Evolutionary conservation across 2,329 filamentous ascomycete genomes (phyloP), one percentile per base, ranked within the genome.

Genomic region (Simplicillium aogashimaense): DNA sequence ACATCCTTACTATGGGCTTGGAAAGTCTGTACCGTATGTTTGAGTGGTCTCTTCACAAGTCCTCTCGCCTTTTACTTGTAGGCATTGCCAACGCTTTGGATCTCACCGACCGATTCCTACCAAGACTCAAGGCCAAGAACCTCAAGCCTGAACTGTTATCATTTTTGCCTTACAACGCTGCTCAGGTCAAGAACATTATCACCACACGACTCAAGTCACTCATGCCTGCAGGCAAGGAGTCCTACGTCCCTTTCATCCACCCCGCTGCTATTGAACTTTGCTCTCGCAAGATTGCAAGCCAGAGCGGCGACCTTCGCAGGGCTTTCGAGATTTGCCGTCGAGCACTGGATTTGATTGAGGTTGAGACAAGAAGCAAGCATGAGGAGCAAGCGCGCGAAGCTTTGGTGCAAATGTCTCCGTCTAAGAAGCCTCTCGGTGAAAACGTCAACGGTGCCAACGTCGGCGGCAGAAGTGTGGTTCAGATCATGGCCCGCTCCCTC

Each of bases 81-180:
- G 92, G 92, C 36, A 95, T 98, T 54, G 92, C 92, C 50, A 98
- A 98, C 54, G 92, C 92, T 4, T 71, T 98, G 40, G 92, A 98
- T 57, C 69, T 98, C 42, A 98, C 92, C 0, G 92, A 97, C 57
- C 85, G 92, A 9, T 95, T 95, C 51, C 72, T 98, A 15, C 92
- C 92, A 37, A 83, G 90, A 38, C 76, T 98, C 46, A 97, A 97
- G 66, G 81, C 88, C 15, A 86, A 88, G 53, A 94, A 94, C 52
- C 69, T 98, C 47, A 94, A 89, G 64, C 92, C 92, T 3, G 79
- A 85, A 36, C 74, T 97, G 3, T 75, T 98, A 2, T 86, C 90
- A 0, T 97, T 98, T 57, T 73, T 95, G 47, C 92, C 92, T 1
- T 98, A 98, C 63, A 89, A 81, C 3, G 86, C 87, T 5, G 62